Percentiles rank a stretch among this genome's conserved stretches.
phyloP scores from a whole-genome alignment of 345 rosid species.

The Kandelia obovata region DNA sequence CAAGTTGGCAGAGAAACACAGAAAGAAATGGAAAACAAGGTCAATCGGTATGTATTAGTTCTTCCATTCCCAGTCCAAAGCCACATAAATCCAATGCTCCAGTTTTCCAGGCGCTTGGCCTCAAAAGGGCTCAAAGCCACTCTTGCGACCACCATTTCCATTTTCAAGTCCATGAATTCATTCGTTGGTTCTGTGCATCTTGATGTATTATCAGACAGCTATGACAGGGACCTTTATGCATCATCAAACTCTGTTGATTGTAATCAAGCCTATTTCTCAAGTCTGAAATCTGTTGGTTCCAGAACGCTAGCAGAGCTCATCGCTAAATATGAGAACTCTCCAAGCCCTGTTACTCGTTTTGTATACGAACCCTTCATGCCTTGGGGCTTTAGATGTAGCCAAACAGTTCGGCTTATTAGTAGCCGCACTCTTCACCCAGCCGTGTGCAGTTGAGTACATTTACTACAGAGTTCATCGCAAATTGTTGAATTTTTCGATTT shows the following conservation, averaged over 20 bases:
- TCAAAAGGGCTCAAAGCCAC: constrained; percentile 9
- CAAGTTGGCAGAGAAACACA: neutral
- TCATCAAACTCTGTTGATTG: neutral
- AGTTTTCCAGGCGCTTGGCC: constrained; percentile 3
- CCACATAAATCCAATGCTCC: constrained; percentile 10
- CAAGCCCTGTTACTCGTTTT: neutral
- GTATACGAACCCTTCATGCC: constrained; percentile 2
- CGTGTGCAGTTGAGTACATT: neutral
- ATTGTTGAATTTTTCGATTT: constrained; percentile 1
- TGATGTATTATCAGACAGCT: neutral
- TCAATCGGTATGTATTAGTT: neutral
- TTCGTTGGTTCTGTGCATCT: neutral
- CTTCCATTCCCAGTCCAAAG: constrained; percentile 10
- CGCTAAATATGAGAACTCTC: neutral
- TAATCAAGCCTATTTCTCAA: neutral
- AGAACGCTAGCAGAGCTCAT: neutral
- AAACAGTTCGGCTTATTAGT: neutral
- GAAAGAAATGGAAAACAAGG: neutral
- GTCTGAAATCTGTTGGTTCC: neutral
- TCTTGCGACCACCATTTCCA: neutral
- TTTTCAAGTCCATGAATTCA: neutral
- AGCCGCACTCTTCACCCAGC: constrained; percentile 2
- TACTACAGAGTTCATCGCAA: neutral
- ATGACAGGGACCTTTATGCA: neutral
- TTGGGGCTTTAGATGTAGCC: constrained; percentile 2